Conservation (phyloP, 805 yeast genomes). For the Barnettozyma californica region DNA sequence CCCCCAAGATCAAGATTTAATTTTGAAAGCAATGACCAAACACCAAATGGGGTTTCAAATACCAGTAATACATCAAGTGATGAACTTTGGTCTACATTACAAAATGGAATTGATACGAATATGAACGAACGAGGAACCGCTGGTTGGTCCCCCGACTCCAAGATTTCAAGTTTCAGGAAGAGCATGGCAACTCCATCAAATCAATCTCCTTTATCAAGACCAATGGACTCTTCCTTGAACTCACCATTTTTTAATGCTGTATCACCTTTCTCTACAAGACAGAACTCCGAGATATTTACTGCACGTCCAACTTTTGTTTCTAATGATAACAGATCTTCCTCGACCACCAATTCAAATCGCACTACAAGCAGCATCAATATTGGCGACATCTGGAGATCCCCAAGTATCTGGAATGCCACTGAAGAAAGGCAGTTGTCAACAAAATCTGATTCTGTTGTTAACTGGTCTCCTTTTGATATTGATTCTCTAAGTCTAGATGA, state of each 20-base stretch:
- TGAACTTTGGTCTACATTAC: slow-evolving; percentile 3
- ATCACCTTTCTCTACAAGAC: slow-evolving; percentile 11
- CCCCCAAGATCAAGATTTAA: slow-evolving; percentile 8
- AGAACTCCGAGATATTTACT: slow-evolving; percentile 9
- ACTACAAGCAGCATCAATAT: not conserved
- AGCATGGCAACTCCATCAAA: slow-evolving; percentile 14
- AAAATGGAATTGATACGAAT: slow-evolving; percentile 8
- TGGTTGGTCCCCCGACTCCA: slow-evolving; percentile 22
- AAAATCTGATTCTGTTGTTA: slow-evolving; percentile 23
- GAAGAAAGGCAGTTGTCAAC: slow-evolving; percentile 24
- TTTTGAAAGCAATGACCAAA: slow-evolving; percentile 1
- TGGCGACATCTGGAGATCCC: slow-evolving; percentile 17
- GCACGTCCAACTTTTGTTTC: slow-evolving; percentile 2
- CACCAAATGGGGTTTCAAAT: not conserved
- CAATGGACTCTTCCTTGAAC: slow-evolving; percentile 11
- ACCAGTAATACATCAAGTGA: not conserved
- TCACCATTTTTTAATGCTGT: slow-evolving; percentile 8
- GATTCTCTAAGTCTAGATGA: slow-evolving; percentile 19
- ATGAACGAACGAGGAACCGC: not conserved
- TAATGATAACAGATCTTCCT: not conserved
- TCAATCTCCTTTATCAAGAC: slow-evolving; percentile 22
- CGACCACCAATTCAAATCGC: not conserved
- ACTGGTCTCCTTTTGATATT: slow-evolving; percentile 25
- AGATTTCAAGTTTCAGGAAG: slow-evolving; percentile 24
- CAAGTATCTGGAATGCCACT: slow-evolving; percentile 21